These are phyloP conservation scores for Osmanthus fragrans DNA, from an alignment of 257 asterid species.

Conservation along the genomic window DNA sequence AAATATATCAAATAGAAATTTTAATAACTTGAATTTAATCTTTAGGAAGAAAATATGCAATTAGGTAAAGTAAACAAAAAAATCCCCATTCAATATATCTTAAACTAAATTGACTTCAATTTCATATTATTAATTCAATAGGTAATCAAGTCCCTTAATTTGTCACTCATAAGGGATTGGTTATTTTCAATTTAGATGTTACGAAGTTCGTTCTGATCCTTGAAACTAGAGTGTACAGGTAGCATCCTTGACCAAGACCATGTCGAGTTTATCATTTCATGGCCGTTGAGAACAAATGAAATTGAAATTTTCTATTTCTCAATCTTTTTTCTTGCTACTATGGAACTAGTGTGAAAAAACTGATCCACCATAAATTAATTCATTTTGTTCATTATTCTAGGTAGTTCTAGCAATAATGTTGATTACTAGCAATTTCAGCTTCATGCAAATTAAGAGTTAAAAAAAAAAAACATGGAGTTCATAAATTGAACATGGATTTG, in stretches of 20 bases:
- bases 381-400: not conserved
- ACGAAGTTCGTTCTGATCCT: not conserved
- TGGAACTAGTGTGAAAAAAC: not conserved
- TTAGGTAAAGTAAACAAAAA: not conserved
- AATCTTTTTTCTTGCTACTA: not conserved
- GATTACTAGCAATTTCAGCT: not conserved
- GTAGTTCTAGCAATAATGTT: not conserved
- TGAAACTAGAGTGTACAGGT: not conserved
- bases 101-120: not conserved
- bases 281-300: not conserved
- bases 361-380: not conserved
- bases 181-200: not conserved
- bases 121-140: not conserved
- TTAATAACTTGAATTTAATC: not conserved
- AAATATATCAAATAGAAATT: not conserved
- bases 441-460: not conserved
- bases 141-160: not conserved
- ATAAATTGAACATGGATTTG: not conserved
- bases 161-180: not conserved
- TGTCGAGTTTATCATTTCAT: not conserved
- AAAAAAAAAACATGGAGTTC: not conserved
- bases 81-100: not conserved
- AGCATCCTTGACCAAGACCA: not conserved
- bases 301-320: not conserved
- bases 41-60: not conserved